phyloP scores from a whole-genome alignment of 2,329 filamentous ascomycete genomes.

The Huntiella bhutanensis region DNA sequence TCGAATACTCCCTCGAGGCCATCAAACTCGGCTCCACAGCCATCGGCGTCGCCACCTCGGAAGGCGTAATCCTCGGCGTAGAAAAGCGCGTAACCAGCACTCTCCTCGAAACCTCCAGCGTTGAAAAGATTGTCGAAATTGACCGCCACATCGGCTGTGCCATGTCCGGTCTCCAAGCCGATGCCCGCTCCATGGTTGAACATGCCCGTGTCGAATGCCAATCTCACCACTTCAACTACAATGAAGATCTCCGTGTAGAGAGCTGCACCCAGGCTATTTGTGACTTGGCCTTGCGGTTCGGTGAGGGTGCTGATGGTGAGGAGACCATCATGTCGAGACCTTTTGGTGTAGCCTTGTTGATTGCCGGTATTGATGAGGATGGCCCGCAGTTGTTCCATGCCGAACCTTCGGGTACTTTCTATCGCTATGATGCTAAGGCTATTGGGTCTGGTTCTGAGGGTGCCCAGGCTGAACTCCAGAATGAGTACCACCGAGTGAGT shows the following conservation, averaged over 20 bases:
- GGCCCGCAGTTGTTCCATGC: conserved; percentile 95
- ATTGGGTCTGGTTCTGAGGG: conserved; percentile 96
- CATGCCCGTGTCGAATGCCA: conserved; percentile 95
- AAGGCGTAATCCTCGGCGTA: conserved; percentile 89
- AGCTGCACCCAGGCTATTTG: conserved; percentile 98
- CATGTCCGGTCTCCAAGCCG: conserved; percentile 94
- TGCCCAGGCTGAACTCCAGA: conserved; percentile 92
- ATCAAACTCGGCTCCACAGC: conserved; percentile 98
- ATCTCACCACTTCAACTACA: conserved; percentile 95
- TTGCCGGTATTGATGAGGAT: conserved; percentile 94
- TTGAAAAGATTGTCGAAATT: conserved; percentile 99
- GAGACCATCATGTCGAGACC: conserved; percentile 97
- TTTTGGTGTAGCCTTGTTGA: conserved; percentile 89
- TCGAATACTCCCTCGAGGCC: conserved; percentile 99
- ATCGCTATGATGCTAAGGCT: conserved; percentile 96
- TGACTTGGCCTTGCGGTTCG: conserved; percentile 86
- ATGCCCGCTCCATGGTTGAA: conserved; percentile 94
- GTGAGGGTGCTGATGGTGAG: conserved; percentile 90
- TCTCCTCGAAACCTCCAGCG: conserved; percentile 88
- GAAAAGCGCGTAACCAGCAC: conserved; percentile 98
- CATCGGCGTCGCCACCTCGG: conserved; percentile 89
- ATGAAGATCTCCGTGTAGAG: conserved; percentile 84
- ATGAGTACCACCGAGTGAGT: conserved; percentile 81
- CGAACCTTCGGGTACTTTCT: conserved; percentile 94
- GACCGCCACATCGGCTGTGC: conserved; percentile 97